A percentile compares a stretch with the other conserved stretches of the same genome.
Conservation (phyloP, 2,329 filamentous ascomycete species). For the Aspergillus sp. region DNA sequence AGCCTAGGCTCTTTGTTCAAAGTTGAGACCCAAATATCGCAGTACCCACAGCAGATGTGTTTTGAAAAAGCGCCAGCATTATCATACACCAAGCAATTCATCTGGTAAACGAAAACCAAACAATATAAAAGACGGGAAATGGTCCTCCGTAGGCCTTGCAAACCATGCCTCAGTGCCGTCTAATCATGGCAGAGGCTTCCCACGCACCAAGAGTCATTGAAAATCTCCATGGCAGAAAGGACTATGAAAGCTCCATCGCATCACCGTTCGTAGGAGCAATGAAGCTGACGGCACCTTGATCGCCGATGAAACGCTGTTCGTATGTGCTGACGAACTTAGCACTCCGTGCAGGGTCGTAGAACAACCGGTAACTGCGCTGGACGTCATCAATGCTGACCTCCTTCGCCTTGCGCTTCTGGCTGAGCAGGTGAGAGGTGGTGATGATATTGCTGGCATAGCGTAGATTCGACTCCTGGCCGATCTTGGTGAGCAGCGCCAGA, state of each 20-base stretch:
- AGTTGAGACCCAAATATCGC: conserved; percentile 26
- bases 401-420: conserved; percentile 80
- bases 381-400: conserved; percentile 86
- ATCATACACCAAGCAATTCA: conserved; percentile 42
- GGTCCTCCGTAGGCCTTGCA: conserved; percentile 4
- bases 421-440: conserved; percentile 85
- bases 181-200: neutral
- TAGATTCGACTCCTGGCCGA: conserved; percentile 86
- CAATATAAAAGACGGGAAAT: conserved; percentile 19
- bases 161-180: neutral
- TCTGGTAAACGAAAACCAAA: conserved; percentile 27
- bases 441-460: conserved; percentile 98
- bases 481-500: conserved; percentile 89
- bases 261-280: conserved; percentile 56
- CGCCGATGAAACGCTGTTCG: conserved; percentile 89
- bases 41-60: conserved; percentile 24
- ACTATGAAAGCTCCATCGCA: conserved; percentile 68
- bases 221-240: conserved; percentile 12
- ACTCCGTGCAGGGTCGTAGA: conserved; percentile 86
- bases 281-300: conserved; percentile 78
- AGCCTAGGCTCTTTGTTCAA: conserved; percentile 20
- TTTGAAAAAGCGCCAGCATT: conserved; percentile 40
- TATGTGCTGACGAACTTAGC: conserved; percentile 88
- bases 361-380: conserved; percentile 87
- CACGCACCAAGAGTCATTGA: conserved; percentile 5